These are phyloP conservation scores for Vitis rupestris DNA, from an alignment of 164 flowering plant genomes.

Conservation along the genomic window DNA sequence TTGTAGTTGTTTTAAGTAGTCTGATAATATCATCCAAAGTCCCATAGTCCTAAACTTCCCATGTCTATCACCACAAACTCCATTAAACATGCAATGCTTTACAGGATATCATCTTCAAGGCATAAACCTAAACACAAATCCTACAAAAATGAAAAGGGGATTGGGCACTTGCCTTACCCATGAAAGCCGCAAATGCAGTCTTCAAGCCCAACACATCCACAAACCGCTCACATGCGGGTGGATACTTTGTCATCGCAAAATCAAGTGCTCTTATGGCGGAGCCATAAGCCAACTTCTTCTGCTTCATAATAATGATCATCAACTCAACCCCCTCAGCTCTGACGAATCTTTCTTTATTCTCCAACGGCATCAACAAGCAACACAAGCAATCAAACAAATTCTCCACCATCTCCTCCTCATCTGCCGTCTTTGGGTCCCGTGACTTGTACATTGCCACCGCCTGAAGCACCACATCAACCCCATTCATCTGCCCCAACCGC, in stretches of 20 bases:
- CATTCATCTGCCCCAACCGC: conserved; percentile 93
- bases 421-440: conserved; percentile 79
- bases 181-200: conserved; percentile 95
- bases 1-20: too few species aligned
- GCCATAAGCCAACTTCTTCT: conserved; percentile 92
- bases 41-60: too few species aligned
- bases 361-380: conserved; percentile 96
- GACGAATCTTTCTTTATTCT: conserved; percentile 95
- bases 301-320: conserved; percentile 99
- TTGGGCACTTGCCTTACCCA: conserved; percentile 98
- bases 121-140: too few species aligned
- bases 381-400: conserved; percentile 94
- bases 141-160: background rate
- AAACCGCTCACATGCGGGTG: conserved; percentile 92
- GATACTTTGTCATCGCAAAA: conserved; percentile 95
- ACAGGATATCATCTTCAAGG: too few species aligned
- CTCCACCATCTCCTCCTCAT: conserved; percentile 99
- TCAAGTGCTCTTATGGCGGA: conserved; percentile 93
- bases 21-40: too few species aligned
- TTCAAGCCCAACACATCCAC: conserved; percentile 97
- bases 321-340: conserved; percentile 95
- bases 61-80: too few species aligned
- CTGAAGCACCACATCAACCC: conserved; percentile 88
- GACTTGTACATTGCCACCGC: conserved; percentile 91
- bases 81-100: too few species aligned